phyloP scores from a whole-genome alignment of 2,329 filamentous ascomycete genomes.

The Didymella pinodella region DNA sequence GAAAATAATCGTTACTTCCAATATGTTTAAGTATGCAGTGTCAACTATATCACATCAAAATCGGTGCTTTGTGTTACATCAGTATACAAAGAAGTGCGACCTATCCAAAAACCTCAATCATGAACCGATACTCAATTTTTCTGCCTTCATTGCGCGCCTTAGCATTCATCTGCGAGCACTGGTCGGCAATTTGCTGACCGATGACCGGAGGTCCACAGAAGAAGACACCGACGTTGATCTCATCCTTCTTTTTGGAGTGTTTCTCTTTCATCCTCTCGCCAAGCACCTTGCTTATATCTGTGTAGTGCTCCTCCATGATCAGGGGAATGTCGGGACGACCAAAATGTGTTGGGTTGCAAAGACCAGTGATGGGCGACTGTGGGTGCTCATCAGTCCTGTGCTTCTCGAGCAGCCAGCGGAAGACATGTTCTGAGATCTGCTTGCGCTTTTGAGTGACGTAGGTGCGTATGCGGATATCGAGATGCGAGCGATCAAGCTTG shows the following conservation, averaged over 20 bases:
- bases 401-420: constrained; percentile 64
- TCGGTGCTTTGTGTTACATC: neutral
- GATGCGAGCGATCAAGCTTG: constrained; percentile 43
- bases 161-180: constrained; percentile 60
- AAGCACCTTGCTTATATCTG: constrained; percentile 57
- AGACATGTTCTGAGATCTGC: constrained; percentile 62
- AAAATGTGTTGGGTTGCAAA: constrained; percentile 63
- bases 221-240: constrained; percentile 63
- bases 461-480: constrained; percentile 65
- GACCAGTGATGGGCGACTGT: constrained; percentile 62
- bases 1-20: no score
- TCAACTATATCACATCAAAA: neutral
- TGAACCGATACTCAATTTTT: constrained; percentile 64
- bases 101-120: constrained; percentile 65
- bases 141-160: constrained; percentile 61
- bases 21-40: neutral
- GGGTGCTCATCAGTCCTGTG: constrained; percentile 62
- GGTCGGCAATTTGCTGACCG: constrained; percentile 64
- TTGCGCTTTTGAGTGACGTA: constrained; percentile 65
- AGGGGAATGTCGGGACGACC: constrained; percentile 62
- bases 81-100: neutral
- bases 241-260: constrained; percentile 30
- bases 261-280: constrained; percentile 34
- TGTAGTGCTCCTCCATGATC: constrained; percentile 64
- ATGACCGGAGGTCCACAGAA: constrained; percentile 65